Evolutionary conservation across 495 filamentous ascomycete genomes (phyloP).

Genomic region (Elaphomyces granulatus): DNA sequence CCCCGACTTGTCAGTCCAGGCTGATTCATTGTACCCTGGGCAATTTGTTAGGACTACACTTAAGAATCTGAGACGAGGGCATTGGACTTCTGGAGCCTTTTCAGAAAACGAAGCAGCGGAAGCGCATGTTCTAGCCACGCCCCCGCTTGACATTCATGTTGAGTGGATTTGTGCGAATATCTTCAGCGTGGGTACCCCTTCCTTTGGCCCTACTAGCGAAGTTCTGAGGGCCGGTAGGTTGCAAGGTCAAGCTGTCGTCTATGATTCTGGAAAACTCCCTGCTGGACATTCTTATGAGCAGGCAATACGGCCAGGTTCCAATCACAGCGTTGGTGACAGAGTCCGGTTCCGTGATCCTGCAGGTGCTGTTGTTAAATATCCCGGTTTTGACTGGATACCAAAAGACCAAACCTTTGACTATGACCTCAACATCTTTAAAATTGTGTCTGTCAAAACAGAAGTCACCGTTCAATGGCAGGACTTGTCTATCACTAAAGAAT

Average conservation of each 20-base stretch:
- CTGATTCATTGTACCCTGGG: constrained; percentile 24
- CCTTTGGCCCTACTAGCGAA: constrained; percentile 3
- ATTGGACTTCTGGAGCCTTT: constrained; percentile 35
- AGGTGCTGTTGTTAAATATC: constrained; percentile 33
- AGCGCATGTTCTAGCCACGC: constrained; percentile 33
- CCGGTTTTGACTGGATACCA: constrained; percentile 27
- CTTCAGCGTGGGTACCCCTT: constrained; percentile 10
- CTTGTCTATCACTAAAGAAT: constrained; percentile 31
- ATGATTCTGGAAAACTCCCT: constrained; percentile 14
- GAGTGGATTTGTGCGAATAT: constrained; percentile 37
- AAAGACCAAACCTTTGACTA: constrained; percentile 37
- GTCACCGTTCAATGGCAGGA: constrained; percentile 49
- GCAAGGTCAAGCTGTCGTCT: constrained; percentile 11
- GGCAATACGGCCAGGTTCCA: constrained; percentile 6
- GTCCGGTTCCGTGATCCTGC: constrained; percentile 40
- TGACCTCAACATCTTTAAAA: constrained; percentile 41
- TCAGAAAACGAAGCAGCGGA: constrained; percentile 27
- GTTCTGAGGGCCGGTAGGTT: constrained; percentile 12
- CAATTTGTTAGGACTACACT: constrained; percentile 35
- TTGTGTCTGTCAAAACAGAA: constrained; percentile 30
- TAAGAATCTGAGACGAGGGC: constrained; percentile 33
- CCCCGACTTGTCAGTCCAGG: constrained; percentile 4
- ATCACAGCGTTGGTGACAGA: constrained; percentile 24
- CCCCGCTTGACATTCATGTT: constrained; percentile 26
- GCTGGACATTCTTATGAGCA: constrained; percentile 7